These are phyloP conservation scores for Jatropha multifida DNA, from an alignment of 441 rosid genomes.

Conservation along the genomic window DNA sequence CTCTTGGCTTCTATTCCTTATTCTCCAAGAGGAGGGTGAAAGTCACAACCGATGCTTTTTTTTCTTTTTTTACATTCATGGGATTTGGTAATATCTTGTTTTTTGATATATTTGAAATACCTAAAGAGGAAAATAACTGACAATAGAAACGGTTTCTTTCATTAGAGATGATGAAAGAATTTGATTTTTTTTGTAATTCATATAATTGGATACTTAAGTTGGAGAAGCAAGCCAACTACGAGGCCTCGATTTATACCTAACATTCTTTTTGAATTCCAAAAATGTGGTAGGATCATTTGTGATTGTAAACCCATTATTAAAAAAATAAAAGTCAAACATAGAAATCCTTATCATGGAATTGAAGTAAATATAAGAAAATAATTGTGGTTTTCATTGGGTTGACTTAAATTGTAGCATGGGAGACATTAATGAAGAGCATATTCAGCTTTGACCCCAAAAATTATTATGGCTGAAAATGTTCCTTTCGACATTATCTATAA, in stretches of 20 bases:
- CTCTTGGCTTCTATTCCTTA: background rate
- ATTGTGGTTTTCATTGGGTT: background rate
- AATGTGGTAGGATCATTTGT: too few species aligned
- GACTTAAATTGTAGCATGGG: slow-evolving; percentile 10
- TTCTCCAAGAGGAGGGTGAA: slow-evolving; percentile 16
- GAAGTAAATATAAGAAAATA: background rate
- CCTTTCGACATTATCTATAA: background rate
- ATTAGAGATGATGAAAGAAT: too few species aligned
- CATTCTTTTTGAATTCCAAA: too few species aligned
- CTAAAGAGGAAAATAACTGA: too few species aligned
- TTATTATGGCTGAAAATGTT: slow-evolving; percentile 17
- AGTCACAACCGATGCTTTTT: slow-evolving; percentile 14
- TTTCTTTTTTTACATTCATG: slow-evolving; percentile 9
- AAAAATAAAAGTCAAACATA: too few species aligned
- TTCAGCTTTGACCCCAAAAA: slow-evolving; percentile 18
- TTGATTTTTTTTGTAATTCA: too few species aligned
- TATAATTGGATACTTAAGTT: too few species aligned
- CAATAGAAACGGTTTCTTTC: too few species aligned
- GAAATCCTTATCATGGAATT: background rate
- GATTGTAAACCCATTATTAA: too few species aligned
- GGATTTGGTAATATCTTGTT: background rate
- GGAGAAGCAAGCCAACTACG: too few species aligned
- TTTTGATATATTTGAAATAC: too few species aligned
- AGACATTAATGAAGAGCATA: background rate
- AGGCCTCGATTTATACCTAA: too few species aligned